Base-by-base conservation (phyloP, 306 rosid species). In the Abrus pulchellus region DNA sequence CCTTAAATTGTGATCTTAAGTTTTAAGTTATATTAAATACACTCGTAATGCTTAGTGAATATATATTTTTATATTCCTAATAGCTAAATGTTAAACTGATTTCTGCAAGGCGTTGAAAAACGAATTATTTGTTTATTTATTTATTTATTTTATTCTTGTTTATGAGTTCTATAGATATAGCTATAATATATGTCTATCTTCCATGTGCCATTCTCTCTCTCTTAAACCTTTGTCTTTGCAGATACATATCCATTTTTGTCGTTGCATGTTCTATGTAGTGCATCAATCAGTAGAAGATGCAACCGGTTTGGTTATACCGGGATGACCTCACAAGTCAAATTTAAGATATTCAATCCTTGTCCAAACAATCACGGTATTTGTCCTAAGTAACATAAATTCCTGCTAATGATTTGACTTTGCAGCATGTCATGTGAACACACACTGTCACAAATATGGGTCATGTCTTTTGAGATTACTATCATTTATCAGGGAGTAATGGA, bases 261-360 rank as follows among this genome's bases (percentile, higher is more conserved):
- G 6, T 54, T 45, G 78, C 67, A 0, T 66, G 2, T 68, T 29
- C 36, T 32, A 65, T 38, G 32, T 43, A 8, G 28, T 0, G 52
- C 60, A 78, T 67, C 82, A 74, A 13, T 82, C 86, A 52, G 67
- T 53, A 50, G 61, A 82, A 52, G 74, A 57, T 33, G 60, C 66
- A 43, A 9, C 32, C 77, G 28, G 62, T 64, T 81, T 72, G 54
- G 72, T 27, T 29, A 36, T 27, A 77, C 53, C 3, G 44, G 70
- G 44, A n/a, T 36, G 66, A 69, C 47, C 38, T 33, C 55, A 13
- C 9, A 27, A 47, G 74, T 80, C 83, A 82, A 65, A 43, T 53
- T 34, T 52, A 52, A 54, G 11, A 61, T 14, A 43, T 53, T 28
- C 47, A 27, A 30, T n/a, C 63, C 40, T 67, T 54, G 64, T 57